Percentiles rank a stretch among this genome's conserved stretches.
phyloP scores from a whole-genome alignment of 2,329 filamentous ascomycete genomes.

The Diaporthe sp. region DNA sequence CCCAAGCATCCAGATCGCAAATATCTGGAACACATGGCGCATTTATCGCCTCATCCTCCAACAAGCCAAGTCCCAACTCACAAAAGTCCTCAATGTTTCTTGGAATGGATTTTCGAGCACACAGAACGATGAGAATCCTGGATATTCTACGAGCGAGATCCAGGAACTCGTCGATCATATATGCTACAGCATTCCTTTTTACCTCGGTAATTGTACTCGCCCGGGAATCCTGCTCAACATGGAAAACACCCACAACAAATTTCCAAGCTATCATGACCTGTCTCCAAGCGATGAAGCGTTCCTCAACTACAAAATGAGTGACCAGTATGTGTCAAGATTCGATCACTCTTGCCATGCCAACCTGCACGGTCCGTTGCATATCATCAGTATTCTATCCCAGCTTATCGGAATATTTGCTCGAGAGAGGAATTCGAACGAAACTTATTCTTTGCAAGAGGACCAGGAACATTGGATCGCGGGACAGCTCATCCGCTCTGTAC shows the following conservation, averaged over 20 bases:
- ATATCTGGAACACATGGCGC: slow-evolving; percentile 24
- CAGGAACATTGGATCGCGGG: neutral
- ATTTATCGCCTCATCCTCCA: neutral
- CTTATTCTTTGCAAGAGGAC: neutral
- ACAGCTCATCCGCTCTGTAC: neutral
- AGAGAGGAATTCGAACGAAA: neutral
- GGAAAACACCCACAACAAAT: neutral
- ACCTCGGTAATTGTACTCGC: neutral
- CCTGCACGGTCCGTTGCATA: slow-evolving; percentile 4
- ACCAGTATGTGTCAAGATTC: neutral
- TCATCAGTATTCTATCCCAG: neutral
- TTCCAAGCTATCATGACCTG: neutral
- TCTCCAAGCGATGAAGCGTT: neutral
- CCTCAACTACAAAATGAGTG: slow-evolving; percentile 2
- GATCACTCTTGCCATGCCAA: slow-evolving; percentile 6
- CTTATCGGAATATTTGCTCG: neutral
- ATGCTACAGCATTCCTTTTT: slow-evolving; percentile 14
- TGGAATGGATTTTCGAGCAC: neutral
- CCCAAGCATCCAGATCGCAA: slow-evolving; percentile 1
- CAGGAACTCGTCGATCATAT: neutral
- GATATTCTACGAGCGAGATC: neutral
- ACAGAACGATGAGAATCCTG: neutral
- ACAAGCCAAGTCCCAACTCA: neutral
- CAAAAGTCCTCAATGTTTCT: too few species aligned
- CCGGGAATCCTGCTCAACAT: neutral